Conservation (phyloP, 495 filamentous ascomycete species). For the Tirmania nivea region DNA sequence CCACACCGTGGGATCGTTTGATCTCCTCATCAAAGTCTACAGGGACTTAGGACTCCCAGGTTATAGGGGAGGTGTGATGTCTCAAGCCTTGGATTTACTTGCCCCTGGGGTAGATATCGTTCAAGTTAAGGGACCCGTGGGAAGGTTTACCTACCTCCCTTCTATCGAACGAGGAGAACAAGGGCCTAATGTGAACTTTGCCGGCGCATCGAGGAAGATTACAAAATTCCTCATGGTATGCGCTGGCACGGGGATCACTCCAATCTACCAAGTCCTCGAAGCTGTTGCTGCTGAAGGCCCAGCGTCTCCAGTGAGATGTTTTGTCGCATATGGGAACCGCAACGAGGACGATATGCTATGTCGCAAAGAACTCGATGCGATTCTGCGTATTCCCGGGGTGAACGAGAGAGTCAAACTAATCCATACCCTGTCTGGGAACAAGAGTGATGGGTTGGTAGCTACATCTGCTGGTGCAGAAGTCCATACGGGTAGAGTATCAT, state of each 20-base stretch:
- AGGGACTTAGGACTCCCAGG: constrained; percentile 31
- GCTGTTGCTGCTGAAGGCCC: constrained; percentile 38
- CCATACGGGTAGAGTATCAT: constrained; percentile 39
- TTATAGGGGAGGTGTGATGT: constrained; percentile 63
- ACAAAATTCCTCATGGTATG: constrained; percentile 72
- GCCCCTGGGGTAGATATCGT: constrained; percentile 35
- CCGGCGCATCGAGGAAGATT: constrained; percentile 31
- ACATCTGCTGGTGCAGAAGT: constrained; percentile 47
- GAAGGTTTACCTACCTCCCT: constrained; percentile 53
- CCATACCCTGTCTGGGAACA: constrained; percentile 39
- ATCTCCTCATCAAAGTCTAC: constrained; percentile 76
- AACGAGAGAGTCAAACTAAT: constrained; percentile 36
- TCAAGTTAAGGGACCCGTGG: constrained; percentile 81
- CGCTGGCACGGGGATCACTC: constrained; percentile 74
- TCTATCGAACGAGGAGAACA: constrained; percentile 32
- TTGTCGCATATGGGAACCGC: constrained; percentile 64
- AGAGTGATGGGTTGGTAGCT: not conserved
- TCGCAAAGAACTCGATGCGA: constrained; percentile 46
- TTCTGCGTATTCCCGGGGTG: constrained; percentile 29
- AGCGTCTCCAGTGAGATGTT: constrained; percentile 24
- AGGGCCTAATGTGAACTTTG: constrained; percentile 34
- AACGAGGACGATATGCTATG: constrained; percentile 68
- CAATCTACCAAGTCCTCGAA: constrained; percentile 71
- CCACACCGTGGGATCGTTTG: constrained; percentile 37
- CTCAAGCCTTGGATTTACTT: constrained; percentile 51